Evolutionary conservation across 768 basidiomycete species (phyloP).

Genomic region (Suillus occidentalis): DNA sequence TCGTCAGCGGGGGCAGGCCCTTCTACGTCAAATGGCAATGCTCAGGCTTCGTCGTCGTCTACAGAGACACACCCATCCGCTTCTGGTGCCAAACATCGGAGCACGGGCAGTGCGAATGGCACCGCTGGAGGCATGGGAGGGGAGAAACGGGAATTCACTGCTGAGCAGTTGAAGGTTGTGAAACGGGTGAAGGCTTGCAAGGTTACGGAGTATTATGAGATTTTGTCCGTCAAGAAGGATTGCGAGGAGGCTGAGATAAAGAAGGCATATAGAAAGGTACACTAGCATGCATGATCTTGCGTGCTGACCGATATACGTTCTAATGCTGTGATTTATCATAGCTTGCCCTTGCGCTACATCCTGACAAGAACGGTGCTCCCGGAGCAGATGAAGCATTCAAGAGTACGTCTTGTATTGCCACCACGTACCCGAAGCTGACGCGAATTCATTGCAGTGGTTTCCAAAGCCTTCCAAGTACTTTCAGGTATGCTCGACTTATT

Average conservation of each 20-base stretch:
- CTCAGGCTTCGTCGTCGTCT: conserved; percentile 46
- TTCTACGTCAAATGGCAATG: conserved; percentile 33
- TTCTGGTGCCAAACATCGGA: conserved; percentile 68
- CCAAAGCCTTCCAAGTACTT: conserved; percentile 94
- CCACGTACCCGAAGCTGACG: conserved; percentile 2
- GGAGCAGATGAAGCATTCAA: conserved; percentile 99
- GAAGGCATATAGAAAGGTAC: conserved; percentile 94
- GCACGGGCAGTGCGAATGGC: conserved; percentile 40
- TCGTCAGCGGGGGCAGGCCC: conserved; percentile 43
- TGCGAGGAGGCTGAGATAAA: conserved; percentile 87
- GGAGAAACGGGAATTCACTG: conserved; percentile 83
- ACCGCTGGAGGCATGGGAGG: conserved; percentile 64
- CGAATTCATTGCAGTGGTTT: conserved; percentile 68
- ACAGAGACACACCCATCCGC: conserved; percentile 75
- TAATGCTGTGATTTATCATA: conserved; percentile 29
- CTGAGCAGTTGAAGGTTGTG: conserved; percentile 80
- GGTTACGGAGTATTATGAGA: conserved; percentile 91
- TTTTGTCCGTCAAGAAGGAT: conserved; percentile 72
- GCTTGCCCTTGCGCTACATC: conserved; percentile 88
- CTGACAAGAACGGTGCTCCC: conserved; percentile 96
- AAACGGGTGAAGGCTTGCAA: conserved; percentile 85
- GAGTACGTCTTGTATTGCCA: conserved; percentile 49
- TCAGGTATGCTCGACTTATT: conserved; percentile 50
- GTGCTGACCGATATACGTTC: conserved; percentile 1
- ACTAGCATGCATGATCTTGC: conserved; percentile 21